Evolutionary conservation across 2,329 filamentous ascomycete species (phyloP), one percentile per base, ranked within the genome.

Genomic region (Fusarium annulatum): DNA sequence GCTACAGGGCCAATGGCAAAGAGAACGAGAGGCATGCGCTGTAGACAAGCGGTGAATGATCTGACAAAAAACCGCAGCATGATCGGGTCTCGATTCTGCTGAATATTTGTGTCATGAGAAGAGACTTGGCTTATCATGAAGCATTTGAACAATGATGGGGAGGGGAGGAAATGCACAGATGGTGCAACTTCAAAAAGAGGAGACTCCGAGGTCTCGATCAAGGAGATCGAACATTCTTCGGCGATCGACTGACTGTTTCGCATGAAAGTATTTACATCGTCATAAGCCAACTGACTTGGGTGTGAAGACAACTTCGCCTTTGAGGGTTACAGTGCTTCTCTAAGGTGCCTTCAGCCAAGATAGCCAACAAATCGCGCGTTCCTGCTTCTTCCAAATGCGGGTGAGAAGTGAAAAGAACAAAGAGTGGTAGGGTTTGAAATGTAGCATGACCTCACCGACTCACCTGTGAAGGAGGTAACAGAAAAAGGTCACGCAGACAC

Each of bases 391-490:
- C 43, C 26, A 30, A 56, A 69, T 41, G 36, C 36, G 41, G 43
- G 33, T 23, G 41, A 38, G n/a, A 61, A 33, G 30, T 49, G 52
- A 28, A 34, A 41, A 38, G 34, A 53, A 64, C 52, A 69, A 69
- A 46, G 48, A 49, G 64, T 26, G 58, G 48, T 56, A 56, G 67
- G 64, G 43, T 28, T 39, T 43, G 48, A 68, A 53, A 64, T 19
- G 43, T 48, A 33, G 46, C 55, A 72, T 74, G 58, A 74, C 59
- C 71, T 73, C 67, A 68, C 62, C 49, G 67, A 61, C 67, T 61
- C 48, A 42, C 38, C 34, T 71, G 52, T 46, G 61, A 56, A 62
- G 61, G 58, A 61, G 59, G 71, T 53, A 63, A 67, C 61, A 57
- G 65, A 18, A 23, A 30, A 62, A 57, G 56, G 56, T 67, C 71